A percentile compares a stretch with the other conserved stretches of the same genome.
These are phyloP conservation scores for Zhuliangozyma blackwelliae DNA, from an alignment of 1,139 yeast species.

Conservation along the genomic window DNA sequence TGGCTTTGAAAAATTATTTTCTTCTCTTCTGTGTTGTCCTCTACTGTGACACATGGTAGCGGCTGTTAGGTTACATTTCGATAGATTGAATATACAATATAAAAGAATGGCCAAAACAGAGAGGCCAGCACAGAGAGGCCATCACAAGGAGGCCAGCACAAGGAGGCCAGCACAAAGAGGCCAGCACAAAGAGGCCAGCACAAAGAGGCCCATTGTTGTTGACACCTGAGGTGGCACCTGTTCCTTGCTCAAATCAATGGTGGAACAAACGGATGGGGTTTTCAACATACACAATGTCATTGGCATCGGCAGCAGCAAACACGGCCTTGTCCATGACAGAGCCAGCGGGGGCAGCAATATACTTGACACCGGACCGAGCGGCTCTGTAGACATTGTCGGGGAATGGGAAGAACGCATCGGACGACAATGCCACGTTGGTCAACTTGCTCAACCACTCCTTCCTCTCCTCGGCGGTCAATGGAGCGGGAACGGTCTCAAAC, in stretches of 20 bases:
- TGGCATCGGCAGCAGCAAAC: constrained; percentile 89
- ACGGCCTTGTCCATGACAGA: constrained; percentile 98
- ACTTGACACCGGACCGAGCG: constrained; percentile 92
- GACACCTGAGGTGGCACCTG: constrained; percentile 1
- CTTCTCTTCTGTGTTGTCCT: too few species aligned
- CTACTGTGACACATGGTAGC: too few species aligned
- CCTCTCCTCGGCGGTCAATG: constrained; percentile 80
- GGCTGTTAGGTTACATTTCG: too few species aligned
- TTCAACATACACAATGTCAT: constrained; percentile 84
- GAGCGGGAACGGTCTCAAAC: constrained; percentile 77
- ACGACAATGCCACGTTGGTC: constrained; percentile 82
- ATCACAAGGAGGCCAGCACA: too few species aligned
- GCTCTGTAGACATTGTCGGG: constrained; percentile 98
- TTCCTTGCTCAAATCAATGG: constrained; percentile 49
- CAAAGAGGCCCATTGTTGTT: background rate
- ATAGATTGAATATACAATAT: too few species aligned
- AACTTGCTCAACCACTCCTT: constrained; percentile 79
- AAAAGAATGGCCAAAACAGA: background rate
- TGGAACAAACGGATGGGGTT: constrained; percentile 97
- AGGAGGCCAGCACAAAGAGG: too few species aligned
- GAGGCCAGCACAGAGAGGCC: too few species aligned
- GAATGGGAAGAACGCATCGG: constrained; percentile 99
- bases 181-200: too few species aligned
- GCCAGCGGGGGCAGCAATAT: constrained; percentile 94
- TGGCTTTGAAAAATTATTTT: too few species aligned